Percentiles rank a stretch among this genome's conserved stretches.
Evolutionary conservation across 495 filamentous ascomycete genomes (phyloP).

Genomic region (Coniosporium apollinis): DNA sequence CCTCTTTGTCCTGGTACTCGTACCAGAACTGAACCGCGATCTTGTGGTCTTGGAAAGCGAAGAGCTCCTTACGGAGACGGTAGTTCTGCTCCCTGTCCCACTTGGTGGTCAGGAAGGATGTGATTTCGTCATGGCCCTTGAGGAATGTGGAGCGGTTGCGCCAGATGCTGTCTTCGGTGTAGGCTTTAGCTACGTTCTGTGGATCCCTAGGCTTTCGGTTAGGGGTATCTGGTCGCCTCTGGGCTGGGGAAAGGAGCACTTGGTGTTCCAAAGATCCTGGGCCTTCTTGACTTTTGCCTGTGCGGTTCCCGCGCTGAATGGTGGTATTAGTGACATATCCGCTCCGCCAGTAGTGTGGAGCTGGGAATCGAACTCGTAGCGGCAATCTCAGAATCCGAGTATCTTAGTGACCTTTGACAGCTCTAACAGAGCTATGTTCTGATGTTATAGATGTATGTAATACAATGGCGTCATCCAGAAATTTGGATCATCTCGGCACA

Average conservation of each 20-base stretch:
- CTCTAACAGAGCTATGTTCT: too few relatives aligned
- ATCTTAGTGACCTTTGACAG: too few relatives aligned
- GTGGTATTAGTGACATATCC: slow-evolving; percentile 48
- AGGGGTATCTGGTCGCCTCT: slow-evolving; percentile 2
- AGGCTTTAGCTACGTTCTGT: slow-evolving; percentile 45
- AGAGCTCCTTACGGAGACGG: slow-evolving; percentile 72
- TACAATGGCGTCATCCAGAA: too few relatives aligned
- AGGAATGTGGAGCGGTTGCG: slow-evolving; percentile 62
- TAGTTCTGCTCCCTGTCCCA: slow-evolving; percentile 64
- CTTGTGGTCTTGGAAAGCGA: slow-evolving; percentile 52
- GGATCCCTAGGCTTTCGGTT: slow-evolving; percentile 34
- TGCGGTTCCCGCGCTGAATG: slow-evolving; percentile 63
- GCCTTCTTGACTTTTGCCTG: slow-evolving; percentile 68
- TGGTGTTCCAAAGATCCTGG: slow-evolving; percentile 73
- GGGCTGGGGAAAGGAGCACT: slow-evolving; percentile 6
- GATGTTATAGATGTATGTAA: too few relatives aligned
- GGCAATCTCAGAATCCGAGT: too few relatives aligned
- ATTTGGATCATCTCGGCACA: too few relatives aligned
- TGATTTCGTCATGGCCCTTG: slow-evolving; percentile 48
- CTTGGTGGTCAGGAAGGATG: slow-evolving; percentile 57
- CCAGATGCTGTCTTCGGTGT: slow-evolving; percentile 69
- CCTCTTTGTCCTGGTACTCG: slow-evolving; percentile 55
- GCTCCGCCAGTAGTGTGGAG: too few relatives aligned
- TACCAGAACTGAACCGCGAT: slow-evolving; percentile 93
- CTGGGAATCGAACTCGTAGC: too few relatives aligned